Evolutionary conservation across 78 protist genomes (phyloP).

Genomic region (Chrysochromulina tobinii): DNA sequence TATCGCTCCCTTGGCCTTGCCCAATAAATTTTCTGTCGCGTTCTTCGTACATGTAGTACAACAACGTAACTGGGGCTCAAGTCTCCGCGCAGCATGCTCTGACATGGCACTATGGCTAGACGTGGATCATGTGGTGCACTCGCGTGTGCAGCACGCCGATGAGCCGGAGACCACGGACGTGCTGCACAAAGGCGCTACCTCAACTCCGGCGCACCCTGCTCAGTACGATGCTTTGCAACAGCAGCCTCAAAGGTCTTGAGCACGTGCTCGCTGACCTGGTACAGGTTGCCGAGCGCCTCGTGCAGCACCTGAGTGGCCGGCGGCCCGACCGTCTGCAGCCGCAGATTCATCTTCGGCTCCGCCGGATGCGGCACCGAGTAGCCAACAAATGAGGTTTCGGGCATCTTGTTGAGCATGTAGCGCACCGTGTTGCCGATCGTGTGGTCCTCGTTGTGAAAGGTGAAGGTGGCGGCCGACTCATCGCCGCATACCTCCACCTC

Average conservation of each 20-base stretch:
- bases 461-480: slow-evolving; percentile 12
- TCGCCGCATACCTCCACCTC: background rate
- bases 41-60: no score
- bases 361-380: slow-evolving; percentile 4
- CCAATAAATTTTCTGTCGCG: no score
- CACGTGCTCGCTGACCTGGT: background rate
- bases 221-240: background rate
- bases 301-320: background rate
- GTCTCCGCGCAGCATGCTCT: no score
- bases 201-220: no score
- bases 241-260: background rate
- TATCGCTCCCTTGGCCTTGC: no score
- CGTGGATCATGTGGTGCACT: no score
- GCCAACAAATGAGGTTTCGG: background rate
- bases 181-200: no score
- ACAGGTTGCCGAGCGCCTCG: background rate
- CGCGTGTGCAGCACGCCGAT: no score
- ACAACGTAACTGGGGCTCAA: no score
- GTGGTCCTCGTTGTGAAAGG: slow-evolving; percentile 11
- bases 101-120: no score
- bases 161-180: no score
- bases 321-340: background rate
- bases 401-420: background rate
- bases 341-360: slow-evolving; percentile 23
- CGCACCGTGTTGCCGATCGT: slow-evolving; percentile 4